Evolutionary conservation across 1,139 yeast genomes (phyloP).

Genomic region (Nakaseomyces sp.): DNA sequence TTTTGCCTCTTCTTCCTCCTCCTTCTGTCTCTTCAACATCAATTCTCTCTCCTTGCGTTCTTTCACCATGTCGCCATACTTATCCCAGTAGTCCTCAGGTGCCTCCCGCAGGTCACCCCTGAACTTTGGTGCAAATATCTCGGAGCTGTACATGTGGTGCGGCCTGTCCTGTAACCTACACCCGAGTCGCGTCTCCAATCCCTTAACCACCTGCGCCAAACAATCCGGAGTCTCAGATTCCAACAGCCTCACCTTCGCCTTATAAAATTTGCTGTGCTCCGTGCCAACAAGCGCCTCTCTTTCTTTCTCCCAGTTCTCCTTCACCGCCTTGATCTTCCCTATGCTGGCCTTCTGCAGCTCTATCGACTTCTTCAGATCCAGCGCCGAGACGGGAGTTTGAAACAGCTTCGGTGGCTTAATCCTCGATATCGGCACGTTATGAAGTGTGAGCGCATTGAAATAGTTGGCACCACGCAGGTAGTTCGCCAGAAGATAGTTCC

Average conservation of each 20-base stretch:
- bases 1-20: slow-evolving; percentile 7
- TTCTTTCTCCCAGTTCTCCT: background rate
- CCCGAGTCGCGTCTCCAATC: background rate
- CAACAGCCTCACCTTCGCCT: background rate
- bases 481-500: slow-evolving; percentile 23
- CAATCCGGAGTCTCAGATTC: background rate
- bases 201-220: background rate
- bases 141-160: slow-evolving; percentile 3
- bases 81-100: slow-evolving; percentile 27
- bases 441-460: slow-evolving; percentile 21
- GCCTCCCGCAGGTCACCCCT: slow-evolving; percentile 23
- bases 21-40: slow-evolving; percentile 12
- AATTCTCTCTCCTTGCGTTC: slow-evolving; percentile 14
- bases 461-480: slow-evolving; percentile 18
- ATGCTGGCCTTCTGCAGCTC: slow-evolving; percentile 3
- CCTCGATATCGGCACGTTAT: slow-evolving; percentile 19
- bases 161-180: slow-evolving; percentile 2
- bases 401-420: slow-evolving; percentile 20
- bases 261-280: slow-evolving; percentile 1
- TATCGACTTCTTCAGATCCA: background rate
- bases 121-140: slow-evolving; percentile 9
- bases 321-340: slow-evolving; percentile 1
- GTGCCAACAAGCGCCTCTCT: background rate
- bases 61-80: slow-evolving; percentile 16
- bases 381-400: background rate